Evolutionary conservation across 495 filamentous ascomycete species (phyloP), one percentile per base, ranked within the genome.

Genomic region (Podospora didyma): DNA sequence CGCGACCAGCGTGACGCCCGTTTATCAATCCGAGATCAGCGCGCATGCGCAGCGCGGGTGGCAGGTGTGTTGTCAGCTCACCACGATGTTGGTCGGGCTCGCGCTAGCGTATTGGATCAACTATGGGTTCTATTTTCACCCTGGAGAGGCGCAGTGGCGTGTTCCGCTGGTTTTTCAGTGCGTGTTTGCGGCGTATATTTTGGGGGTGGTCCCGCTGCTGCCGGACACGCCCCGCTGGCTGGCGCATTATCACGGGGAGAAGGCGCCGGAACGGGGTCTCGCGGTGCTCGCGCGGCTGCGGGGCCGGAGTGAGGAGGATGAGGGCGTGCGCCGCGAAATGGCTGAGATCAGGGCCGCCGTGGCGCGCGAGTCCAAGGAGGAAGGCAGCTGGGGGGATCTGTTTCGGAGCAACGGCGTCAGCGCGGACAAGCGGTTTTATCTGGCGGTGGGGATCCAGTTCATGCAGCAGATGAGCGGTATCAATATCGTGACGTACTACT

Each of bases 1-100:
- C 34, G 75, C 82, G 57, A 81, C 76, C 17, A 85, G 82, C 66
- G 77, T 78, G 19, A 81, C 84, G 20, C 84, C 82, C 1, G 83
- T 87, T 10, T 85, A 81, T 54, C 70, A 84, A 37, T 75, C 79
- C 3, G 81, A 84, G 62, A 76, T 76, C 60, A 78, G 77, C 0
- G 70, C 79, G 54, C 72, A 77, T 16, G 73, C 76, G 24, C 75
- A 73, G 23, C 73, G 79, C 56, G 84, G 82, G 2, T 69, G 66
- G 49, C 58, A 71, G 11, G 69, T 74, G 16, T 67, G 64, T 12
- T 63, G 61, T 46, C 61, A 67, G 53, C 26, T 63, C 17, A 63
- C 55, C 14, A 63, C 61, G 9, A 67, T 67, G 61, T 44, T 63
- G 26, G 52, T 53, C 39, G 64, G 64, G 2, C 56, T 64, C 14